A percentile compares a stretch with the other conserved stretches of the same genome.
phyloP scores from a whole-genome alignment of 140 eudicot species.

The Senecio squalidus region DNA sequence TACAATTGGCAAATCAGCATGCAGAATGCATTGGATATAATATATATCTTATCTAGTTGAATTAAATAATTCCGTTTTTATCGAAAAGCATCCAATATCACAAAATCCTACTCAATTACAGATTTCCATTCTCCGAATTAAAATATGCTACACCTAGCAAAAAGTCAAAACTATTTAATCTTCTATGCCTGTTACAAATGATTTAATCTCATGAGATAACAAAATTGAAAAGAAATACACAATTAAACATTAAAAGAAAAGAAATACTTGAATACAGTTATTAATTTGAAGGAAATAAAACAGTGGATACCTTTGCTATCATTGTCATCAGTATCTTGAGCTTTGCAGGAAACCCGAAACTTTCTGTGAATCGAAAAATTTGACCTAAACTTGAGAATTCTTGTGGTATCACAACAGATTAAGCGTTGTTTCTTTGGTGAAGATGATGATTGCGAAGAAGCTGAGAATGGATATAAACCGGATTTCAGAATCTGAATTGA shows the following conservation, averaged over 20 bases:
- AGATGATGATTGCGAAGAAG: constrained; percentile 21
- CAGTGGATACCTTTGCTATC: constrained; percentile 43
- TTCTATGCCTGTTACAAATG: no score
- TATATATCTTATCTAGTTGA: background rate
- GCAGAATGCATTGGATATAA: background rate
- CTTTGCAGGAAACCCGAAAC: constrained; percentile 37
- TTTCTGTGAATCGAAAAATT: constrained; percentile 17
- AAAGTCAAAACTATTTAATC: no score
- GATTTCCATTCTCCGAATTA: no score
- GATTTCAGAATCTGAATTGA: constrained; percentile 57
- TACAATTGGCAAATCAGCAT: constrained; percentile 3
- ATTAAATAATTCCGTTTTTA: background rate
- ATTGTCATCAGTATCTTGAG: constrained; percentile 39
- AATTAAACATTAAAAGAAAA: background rate
- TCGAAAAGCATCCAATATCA: background rate
- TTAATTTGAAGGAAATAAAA: no score
- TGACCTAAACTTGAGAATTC: constrained; percentile 27
- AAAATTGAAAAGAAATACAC: no score
- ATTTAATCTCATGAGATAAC: no score
- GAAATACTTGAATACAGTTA: background rate
- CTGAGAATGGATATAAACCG: constrained; percentile 39
- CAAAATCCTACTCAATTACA: background rate
- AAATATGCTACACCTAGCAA: no score
- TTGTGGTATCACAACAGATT: constrained; percentile 13
- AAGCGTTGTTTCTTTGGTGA: constrained; percentile 16